Conservation (phyloP, 495 filamentous ascomycete species). For the Geopyxis carbonaria region DNA sequence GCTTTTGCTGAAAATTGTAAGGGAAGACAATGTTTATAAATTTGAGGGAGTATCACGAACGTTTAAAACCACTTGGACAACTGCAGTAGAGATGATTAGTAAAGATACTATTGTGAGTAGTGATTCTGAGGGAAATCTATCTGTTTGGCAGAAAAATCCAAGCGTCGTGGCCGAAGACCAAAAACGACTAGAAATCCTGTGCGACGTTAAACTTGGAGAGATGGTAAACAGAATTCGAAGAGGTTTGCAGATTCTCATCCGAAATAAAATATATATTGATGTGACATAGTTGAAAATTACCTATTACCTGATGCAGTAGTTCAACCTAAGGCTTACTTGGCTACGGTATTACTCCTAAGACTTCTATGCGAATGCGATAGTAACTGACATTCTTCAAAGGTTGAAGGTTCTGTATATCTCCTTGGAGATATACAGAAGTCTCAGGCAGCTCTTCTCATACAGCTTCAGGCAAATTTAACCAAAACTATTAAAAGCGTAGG, state of each 20-base stretch:
- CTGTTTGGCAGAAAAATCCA: conserved; percentile 54
- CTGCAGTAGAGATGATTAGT: conserved; percentile 55
- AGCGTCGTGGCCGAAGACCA: conserved; percentile 50
- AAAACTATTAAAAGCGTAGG: conserved; percentile 43
- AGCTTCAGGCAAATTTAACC: conserved; percentile 56
- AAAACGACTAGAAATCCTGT: conserved; percentile 50
- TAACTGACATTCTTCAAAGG: conserved; percentile 34
- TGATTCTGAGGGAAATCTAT: conserved; percentile 74
- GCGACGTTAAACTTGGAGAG: conserved; percentile 73
- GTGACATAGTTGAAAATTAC: conserved; percentile 13
- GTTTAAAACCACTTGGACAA: conserved; percentile 63
- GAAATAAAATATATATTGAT: too few species aligned
- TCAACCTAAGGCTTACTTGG: conserved; percentile 65
- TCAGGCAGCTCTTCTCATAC: conserved; percentile 64
- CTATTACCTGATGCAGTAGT: conserved; percentile 10
- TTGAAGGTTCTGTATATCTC: conserved; percentile 83
- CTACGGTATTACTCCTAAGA: conserved; percentile 41
- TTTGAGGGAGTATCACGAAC: conserved; percentile 64
- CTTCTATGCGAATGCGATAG: background rate
- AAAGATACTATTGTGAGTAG: conserved; percentile 58
- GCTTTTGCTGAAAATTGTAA: conserved; percentile 50
- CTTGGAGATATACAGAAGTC: conserved; percentile 55
- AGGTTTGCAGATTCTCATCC: conserved; percentile 31
- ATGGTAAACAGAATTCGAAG: conserved; percentile 73
- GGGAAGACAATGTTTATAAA: conserved; percentile 23